Conservation (phyloP, 768 basidiomycete genomes). For the Hirschioporus abietinus region DNA sequence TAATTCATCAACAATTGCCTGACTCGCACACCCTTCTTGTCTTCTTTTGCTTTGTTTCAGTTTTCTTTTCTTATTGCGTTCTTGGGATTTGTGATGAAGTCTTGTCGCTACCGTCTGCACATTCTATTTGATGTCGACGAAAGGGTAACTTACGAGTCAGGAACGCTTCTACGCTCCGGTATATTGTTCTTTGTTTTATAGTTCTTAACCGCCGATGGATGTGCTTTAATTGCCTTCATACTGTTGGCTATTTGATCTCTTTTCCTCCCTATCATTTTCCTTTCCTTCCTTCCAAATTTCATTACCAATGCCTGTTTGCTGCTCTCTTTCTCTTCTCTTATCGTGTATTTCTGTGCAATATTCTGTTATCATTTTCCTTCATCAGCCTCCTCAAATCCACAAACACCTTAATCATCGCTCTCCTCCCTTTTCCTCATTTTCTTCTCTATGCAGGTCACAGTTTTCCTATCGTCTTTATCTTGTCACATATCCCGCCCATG, state of each 20-base stretch:
- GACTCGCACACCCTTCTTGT: neutral
- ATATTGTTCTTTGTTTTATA: slow-evolving; percentile 1
- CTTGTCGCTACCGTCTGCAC: neutral
- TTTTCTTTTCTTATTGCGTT: slow-evolving; percentile 13
- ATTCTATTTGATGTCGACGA: neutral
- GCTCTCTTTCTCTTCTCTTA: neutral
- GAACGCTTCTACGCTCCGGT: neutral
- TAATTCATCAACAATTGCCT: slow-evolving; percentile 20
- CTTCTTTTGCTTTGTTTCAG: slow-evolving; percentile 13
- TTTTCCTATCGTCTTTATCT: neutral
- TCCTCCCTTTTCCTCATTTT: neutral
- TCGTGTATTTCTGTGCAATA: slow-evolving; percentile 1
- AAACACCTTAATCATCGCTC: neutral
- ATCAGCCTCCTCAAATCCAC: neutral
- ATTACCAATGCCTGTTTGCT: neutral
- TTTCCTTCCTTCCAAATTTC: neutral
- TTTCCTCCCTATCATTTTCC: neutral
- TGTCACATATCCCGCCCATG: neutral
- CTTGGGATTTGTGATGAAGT: slow-evolving; percentile 1
- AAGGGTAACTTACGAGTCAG: neutral
- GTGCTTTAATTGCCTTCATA: neutral
- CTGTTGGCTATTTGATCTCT: neutral
- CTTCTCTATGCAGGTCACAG: neutral
- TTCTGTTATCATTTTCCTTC: neutral
- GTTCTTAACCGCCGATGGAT: neutral